Base-by-base conservation (phyloP, 768 basidiomycete genomes). In the Fistulinella prunicolor region DNA sequence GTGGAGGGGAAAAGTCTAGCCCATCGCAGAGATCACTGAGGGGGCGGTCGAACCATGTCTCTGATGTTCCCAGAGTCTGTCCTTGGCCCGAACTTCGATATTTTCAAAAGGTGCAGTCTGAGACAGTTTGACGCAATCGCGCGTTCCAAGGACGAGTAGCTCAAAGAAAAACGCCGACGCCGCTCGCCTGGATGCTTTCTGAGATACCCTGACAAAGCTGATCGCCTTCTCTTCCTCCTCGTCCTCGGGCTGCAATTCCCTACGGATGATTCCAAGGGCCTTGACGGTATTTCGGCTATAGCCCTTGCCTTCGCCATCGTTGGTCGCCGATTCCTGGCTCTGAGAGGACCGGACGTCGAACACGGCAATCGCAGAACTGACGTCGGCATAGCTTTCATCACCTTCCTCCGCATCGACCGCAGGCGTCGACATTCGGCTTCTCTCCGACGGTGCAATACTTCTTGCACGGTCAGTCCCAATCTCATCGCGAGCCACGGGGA, bases 161-260 rank as follows among this genome's bases (percentile, higher is more conserved):
- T 99, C 96, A 64, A 99, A 99, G 77, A 99, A 99, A 75, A 99
- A 97, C 2, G 92, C 85, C 1, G 95, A 83, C 1, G 95, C 93
- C 12, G 94, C 96, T 35, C 92, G 83, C 39, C 90, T 85, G 9
- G 91, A 88, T 12, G 93, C 91, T 75, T 90, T 90, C 55, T 87
- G 77, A 13, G 90, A 77, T 73, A 92, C 77, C 59, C 80, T 73
- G 34, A 79, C 78, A 73, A 97, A 97, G 60, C 85, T 89, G 58
- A 94, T 70, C 9, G 70, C 67, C 65, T 82, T 86, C 26, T 83
- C 82, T 49, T 73, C 73, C 7, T 63, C 67, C 4, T 72, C 76
- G 21, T 76, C 74, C 23, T 64, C 66, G 3, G 82, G 80, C 46
- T 81, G 76, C 43, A 94, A 69, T 59, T 91, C 88, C 54, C 75